Conservation (phyloP, 176 grass and related monocot genomes). For the Tillandsia fasciculata region DNA sequence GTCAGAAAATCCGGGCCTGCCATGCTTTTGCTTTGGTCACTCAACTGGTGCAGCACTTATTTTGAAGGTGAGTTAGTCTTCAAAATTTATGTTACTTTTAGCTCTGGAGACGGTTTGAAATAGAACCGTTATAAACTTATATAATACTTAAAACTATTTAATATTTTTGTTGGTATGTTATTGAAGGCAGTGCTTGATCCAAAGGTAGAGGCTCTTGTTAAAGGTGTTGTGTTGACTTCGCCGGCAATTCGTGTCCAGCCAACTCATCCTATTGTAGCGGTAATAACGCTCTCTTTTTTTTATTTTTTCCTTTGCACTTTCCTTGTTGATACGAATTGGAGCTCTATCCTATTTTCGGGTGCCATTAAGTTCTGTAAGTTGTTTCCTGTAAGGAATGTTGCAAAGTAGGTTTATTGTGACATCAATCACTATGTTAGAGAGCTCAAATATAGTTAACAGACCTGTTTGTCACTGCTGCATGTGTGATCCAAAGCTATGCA, state of each 20-base stretch:
- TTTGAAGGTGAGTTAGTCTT: conserved; percentile 47
- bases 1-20: conserved; percentile 51
- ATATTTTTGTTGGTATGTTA: neutral
- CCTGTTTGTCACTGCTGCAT: too few relatives aligned
- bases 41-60: conserved; percentile 85
- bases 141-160: neutral
- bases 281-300: conserved; percentile 19
- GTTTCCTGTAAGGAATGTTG: neutral
- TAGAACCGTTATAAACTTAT: conserved; percentile 6
- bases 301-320: neutral
- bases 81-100: neutral
- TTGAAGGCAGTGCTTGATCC: conserved; percentile 63
- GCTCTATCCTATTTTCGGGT: neutral
- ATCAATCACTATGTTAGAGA: neutral
- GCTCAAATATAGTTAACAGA: too few relatives aligned
- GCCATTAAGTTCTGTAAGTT: neutral
- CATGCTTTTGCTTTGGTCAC: conserved; percentile 86
- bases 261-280: conserved; percentile 50
- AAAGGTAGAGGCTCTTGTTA: conserved; percentile 36
- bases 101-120: neutral
- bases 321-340: neutral
- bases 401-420: neutral
- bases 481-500: too few relatives aligned
- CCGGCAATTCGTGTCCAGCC: conserved; percentile 79
- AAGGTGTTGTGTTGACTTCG: conserved; percentile 61